Base-by-base conservation (phyloP, 2,329 filamentous ascomycete genomes). In the Botrytis squamosa region DNA sequence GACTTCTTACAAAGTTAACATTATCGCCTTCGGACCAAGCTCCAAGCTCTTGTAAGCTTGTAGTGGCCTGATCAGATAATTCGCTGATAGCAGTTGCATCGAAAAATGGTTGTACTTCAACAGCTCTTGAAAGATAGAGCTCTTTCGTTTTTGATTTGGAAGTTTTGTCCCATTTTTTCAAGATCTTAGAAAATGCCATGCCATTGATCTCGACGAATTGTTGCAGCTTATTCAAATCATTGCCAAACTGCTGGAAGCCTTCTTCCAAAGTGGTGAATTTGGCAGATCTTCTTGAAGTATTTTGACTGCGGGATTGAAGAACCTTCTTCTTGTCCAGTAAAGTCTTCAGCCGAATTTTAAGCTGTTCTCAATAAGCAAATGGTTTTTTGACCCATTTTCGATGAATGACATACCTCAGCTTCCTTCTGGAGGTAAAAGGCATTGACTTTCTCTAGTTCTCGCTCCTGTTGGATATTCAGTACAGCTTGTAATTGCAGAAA, bases 131-230 rank as follows among this genome's bases (percentile, higher is more conserved):
- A 52, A 99, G 90, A 81, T 98, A 99, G 59, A 98, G 88, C 84
- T 98, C 96, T 83, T 99, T 99, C 74, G 96, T 98, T 83, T 95
- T 95, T 70, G 95, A 98, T 87, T 98, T 99, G 78, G 95, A 98
- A 1, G 95, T 98, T 88, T 99, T 99, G 84, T 99, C 96, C 96
- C 96, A 99, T 89, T 99, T 99, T 85, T 99, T 99, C 76, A 99
- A 85, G 74, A 99, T 99, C 83, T 99, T 99, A 42, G 95, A 98
- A 82, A 98, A 98, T 25, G 95, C 96, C 2, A 94, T 98, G 80
- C 96, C 95, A 81, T 99, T 99, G 81, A 98, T 93, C 83, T 98
- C 95, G 77, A 99, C 94, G 83, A 98, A 99, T 85, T 98, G 96
- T 86, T 98, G 94, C 25, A 99, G 88, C 84, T 99, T 99, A 85